phyloP scores from a whole-genome alignment of 2,329 filamentous ascomycete genomes.

The Chaetomium sp. region DNA sequence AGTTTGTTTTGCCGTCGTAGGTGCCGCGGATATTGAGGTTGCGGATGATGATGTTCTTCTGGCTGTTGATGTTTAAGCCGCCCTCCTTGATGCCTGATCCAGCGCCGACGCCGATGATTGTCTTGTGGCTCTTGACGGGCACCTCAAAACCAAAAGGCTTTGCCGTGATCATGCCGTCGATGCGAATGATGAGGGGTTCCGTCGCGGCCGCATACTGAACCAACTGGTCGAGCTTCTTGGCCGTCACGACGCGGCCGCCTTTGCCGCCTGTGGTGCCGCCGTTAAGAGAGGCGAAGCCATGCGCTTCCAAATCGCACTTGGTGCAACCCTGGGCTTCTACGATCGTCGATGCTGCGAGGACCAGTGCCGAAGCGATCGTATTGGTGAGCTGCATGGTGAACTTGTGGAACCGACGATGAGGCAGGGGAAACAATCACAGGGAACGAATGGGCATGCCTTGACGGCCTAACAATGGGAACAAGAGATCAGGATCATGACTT shows the following conservation, averaged over 20 bases:
- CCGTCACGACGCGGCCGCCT: constrained; percentile 9
- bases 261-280: constrained; percentile 7
- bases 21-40: constrained; percentile 3
- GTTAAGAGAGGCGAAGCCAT: constrained; percentile 6
- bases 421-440: background rate
- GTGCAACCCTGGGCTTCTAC: background rate
- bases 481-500: background rate
- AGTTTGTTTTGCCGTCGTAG: background rate
- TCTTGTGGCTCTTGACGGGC: constrained; percentile 3
- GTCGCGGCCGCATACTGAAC: background rate
- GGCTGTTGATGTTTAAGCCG: constrained; percentile 3
- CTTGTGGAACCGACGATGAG: background rate
- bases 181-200: constrained; percentile 2
- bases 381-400: constrained; percentile 7
- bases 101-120: constrained; percentile 3
- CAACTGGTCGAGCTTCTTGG: background rate
- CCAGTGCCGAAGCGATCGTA: background rate
- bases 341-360: background rate
- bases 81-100: background rate
- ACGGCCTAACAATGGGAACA: background rate
- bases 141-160: constrained; percentile 8
- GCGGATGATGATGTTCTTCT: constrained; percentile 8
- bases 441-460: background rate
- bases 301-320: constrained; percentile 6
- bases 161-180: constrained; percentile 7